Evolutionary conservation across 2,329 filamentous ascomycete genomes (phyloP), one percentile per base, ranked within the genome.

Genomic region (Ophiostoma perfectum): DNA sequence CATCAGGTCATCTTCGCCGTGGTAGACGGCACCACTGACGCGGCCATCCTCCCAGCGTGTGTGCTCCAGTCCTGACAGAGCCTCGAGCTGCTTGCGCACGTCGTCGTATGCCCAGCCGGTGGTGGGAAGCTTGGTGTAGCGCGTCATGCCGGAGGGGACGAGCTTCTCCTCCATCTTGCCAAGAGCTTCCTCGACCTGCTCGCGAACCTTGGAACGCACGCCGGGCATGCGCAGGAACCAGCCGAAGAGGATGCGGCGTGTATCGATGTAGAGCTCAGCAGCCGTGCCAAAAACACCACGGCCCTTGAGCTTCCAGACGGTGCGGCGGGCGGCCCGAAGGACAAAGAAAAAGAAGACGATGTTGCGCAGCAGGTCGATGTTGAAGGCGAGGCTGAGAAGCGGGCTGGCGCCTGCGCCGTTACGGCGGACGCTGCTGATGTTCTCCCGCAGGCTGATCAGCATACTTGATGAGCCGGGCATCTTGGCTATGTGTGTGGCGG

Each of bases 21-120:
- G 94, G 77, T 99, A 99, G 45, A 99, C 95, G 41, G 95, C 94
- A 42, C 95, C 95, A 58, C 91, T 96, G 67, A 99, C 95, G 72
- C 87, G 89, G 8, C 95, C 95, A 78, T 98, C 94, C 79, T 99
- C 95, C 95, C 95, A 99, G 72, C 90, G 86, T 2, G 93, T 97
- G 79, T 98, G 95, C 74, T 97, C 90, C 90, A 99, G 91, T 65
- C 84, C 88, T 16, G 89, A 88, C 73, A 99, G 82, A 73, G 87
- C 86, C 70, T 89, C 86, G 71, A 99, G 84, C 81, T 97, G 94
- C 70, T 87, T 86, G 73, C 88, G 86, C 58, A 99, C 85, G 71
- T 88, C 87, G 18, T 97, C 93, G 58, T 89, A 83, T 39, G 86
- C 84, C 89, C 93, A 91, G 76, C 93, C 94, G 75, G 94, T 88